Evolutionary conservation across 108 stramenopile species (phyloP), one percentile per base, ranked within the genome.

Genomic region (Cyclotella choctawhatcheeana): DNA sequence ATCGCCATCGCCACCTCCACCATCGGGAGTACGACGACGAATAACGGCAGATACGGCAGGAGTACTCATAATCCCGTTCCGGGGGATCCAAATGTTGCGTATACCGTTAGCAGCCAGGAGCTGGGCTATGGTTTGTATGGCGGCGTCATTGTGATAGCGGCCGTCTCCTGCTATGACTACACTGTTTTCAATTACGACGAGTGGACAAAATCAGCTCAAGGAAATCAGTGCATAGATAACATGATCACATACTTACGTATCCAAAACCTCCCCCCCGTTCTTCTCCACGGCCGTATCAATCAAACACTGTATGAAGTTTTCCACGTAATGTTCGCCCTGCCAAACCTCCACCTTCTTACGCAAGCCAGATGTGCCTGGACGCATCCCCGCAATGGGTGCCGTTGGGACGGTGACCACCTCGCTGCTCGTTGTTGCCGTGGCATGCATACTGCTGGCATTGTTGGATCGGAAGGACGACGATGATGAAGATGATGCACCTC

Each of bases 241-340:
- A 34, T 33, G 43, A 35, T 14, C 18, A 21, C 17, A 2, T 24
- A 89, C 97, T 79, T 84, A 93, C 65, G 97, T 89, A 24, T 98
- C 85, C 20, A 96, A 81, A 62, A 89, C 79, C 18, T 92, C 83
- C 44, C 94, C 94, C 14, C 75, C 81, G 35, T 96, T 86, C 29
- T 89, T 79, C 22, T 64, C 84, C 55, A 68, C 70, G 54, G 87
- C 87, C 0, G 98, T 96, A 74, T 97, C 94, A 32, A 98, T 79
- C 61, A 95, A 74, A 74, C 93, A 85, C 79, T 99, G 99, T 52
- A 99, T 95, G 71, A 99, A 99, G 82, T 98, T 99, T 76, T 98
- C 95, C 40, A 98, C 87, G 66, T 98, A 99, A 62, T 89, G 55
- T 60, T 85, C 66, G 12, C 86, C 90, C 73, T 88, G 85, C 93